A percentile compares a stretch with the other conserved stretches of the same genome.
Evolutionary conservation across 108 stramenopile species (phyloP).

Genomic region (Bacterosira constricta): DNA sequence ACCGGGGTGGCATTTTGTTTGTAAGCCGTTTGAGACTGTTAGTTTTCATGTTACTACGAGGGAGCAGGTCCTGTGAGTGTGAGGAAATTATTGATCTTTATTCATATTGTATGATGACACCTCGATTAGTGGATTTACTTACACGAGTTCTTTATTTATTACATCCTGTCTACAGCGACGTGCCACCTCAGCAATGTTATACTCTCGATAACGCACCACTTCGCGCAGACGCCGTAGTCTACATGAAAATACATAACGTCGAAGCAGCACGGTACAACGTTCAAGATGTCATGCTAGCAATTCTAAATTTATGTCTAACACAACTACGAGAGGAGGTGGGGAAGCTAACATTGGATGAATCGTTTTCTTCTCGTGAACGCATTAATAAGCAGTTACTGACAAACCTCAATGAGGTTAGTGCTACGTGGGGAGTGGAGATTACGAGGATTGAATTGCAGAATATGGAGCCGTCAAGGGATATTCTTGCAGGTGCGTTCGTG

Average conservation of each 20-base stretch:
- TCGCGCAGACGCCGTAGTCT: constrained; percentile 49
- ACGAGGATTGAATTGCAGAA: constrained; percentile 49
- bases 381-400: constrained; percentile 29
- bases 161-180: too few relatives aligned
- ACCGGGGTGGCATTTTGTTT: constrained; percentile 35
- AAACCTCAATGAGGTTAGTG: constrained; percentile 37
- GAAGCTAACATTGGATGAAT: constrained; percentile 40
- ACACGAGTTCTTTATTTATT: too few relatives aligned
- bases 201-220: constrained; percentile 46
- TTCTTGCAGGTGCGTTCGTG: too few relatives aligned
- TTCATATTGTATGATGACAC: too few relatives aligned
- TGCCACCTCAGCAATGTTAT: constrained; percentile 47
- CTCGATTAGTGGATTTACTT: too few relatives aligned
- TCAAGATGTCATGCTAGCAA: constrained; percentile 23
- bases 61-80: constrained; percentile 47
- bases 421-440: constrained; percentile 44
- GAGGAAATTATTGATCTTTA: too few relatives aligned
- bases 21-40: constrained; percentile 18
- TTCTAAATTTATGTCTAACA: constrained; percentile 43
- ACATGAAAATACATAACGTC: constrained; percentile 16
- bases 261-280: constrained; percentile 38
- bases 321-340: constrained; percentile 46
- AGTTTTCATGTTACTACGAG: constrained; percentile 20
- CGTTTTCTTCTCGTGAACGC: constrained; percentile 43
- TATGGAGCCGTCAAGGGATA: constrained; percentile 34